Evolutionary conservation across 148 eudicot genomes (phyloP).

Genomic region (Arctostaphylos glauca): DNA sequence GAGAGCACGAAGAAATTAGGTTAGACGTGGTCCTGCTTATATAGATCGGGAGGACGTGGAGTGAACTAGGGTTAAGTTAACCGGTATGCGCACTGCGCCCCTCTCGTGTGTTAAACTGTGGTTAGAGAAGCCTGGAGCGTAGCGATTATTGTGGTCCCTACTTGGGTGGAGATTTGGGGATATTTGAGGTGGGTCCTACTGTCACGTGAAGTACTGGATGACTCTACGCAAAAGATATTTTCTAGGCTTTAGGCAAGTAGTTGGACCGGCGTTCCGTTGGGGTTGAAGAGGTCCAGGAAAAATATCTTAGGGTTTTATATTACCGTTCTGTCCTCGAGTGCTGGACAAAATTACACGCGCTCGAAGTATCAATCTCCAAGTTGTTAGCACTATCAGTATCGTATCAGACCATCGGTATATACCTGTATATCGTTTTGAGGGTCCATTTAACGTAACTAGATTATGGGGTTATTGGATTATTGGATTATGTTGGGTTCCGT

Average conservation of each 20-base stretch:
- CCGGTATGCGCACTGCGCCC: neutral
- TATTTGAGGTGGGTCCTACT: neutral
- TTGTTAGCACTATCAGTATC: no score
- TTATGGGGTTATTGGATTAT: no score
- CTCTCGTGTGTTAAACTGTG: neutral
- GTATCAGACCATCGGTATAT: no score
- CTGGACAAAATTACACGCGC: no score
- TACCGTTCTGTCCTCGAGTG: neutral
- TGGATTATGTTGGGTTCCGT: no score
- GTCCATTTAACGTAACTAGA: no score
- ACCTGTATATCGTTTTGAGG: no score
- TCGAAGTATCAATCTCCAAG: no score
- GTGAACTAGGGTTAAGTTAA: constrained; percentile 6
- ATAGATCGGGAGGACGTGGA: neutral
- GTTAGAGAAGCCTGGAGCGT: neutral
- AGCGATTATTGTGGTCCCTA: neutral
- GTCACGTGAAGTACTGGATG: neutral
- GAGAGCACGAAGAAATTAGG: neutral
- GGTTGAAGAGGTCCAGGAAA: neutral
- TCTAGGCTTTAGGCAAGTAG: neutral
- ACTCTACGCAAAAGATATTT: neutral
- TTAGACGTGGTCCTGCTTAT: neutral
- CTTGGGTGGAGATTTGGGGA: neutral
- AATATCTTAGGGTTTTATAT: neutral
- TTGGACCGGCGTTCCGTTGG: neutral